Evolutionary conservation across 495 filamentous ascomycete species (phyloP).

Genomic region (Aspergillus homomorphus): DNA sequence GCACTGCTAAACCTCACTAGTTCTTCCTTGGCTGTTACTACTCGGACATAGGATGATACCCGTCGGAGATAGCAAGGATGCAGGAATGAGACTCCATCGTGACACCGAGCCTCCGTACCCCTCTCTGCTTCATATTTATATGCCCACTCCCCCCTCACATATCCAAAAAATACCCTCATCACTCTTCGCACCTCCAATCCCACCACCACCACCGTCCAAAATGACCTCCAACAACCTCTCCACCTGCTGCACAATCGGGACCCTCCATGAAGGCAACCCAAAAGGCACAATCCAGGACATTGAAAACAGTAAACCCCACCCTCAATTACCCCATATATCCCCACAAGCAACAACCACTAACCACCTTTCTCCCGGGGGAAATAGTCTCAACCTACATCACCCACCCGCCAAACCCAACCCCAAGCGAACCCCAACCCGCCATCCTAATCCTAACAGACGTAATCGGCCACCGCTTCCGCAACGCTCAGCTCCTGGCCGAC

Average conservation of each 20-base stretch:
- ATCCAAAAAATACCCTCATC: background rate
- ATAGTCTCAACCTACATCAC: conserved; percentile 30
- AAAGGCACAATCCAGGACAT: conserved; percentile 25
- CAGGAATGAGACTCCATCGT: background rate
- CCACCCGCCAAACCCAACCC: conserved; percentile 23
- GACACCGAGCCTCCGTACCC: background rate
- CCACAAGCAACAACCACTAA: background rate
- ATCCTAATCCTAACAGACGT: conserved; percentile 36
- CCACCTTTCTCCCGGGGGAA: no score
- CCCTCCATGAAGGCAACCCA: conserved; percentile 32
- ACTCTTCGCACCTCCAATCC: background rate
- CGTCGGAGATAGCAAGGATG: background rate
- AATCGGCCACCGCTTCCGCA: conserved; percentile 34
- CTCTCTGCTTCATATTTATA: background rate
- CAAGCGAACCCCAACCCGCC: conserved; percentile 20
- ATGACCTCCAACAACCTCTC: conserved; percentile 50
- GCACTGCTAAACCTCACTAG: no score
- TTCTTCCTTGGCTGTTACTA: no score
- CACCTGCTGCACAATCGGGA: conserved; percentile 46
- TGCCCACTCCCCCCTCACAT: background rate
- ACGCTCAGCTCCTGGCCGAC: conserved; percentile 55
- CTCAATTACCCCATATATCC: background rate
- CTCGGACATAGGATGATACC: background rate
- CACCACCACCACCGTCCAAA: no score
- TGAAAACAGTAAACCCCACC: conserved; percentile 21